Conservation (phyloP, 257 asterid genomes). For the Rhazya stricta region DNA sequence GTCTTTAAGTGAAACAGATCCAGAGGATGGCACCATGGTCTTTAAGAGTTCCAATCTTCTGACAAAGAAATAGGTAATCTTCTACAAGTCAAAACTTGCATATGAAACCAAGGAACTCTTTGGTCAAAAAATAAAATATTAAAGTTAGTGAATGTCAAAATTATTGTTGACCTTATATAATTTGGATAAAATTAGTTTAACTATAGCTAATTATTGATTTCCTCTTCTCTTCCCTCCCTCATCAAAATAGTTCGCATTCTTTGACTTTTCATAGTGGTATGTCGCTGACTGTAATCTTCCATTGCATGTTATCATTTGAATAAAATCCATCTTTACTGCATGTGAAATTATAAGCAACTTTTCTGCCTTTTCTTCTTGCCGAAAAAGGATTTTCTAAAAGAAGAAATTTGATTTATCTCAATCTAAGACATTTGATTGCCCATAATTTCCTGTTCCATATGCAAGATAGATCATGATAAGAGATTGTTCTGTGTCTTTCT, state of each 20-base stretch:
- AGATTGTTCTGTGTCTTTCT: background rate
- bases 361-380: background rate
- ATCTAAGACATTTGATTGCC: background rate
- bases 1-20: constrained; percentile 20
- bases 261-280: too few relatives aligned
- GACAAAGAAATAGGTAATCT: background rate
- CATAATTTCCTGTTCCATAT: background rate
- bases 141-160: background rate
- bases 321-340: background rate
- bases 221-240: too few relatives aligned
- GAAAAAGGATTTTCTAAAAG: background rate
- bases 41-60: background rate
- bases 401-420: background rate
- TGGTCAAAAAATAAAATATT: background rate
- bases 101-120: background rate
- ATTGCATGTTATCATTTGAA: background rate
- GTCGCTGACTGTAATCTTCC: background rate
- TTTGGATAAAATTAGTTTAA: background rate
- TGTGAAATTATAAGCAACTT: background rate
- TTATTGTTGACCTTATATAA: background rate
- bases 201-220: background rate
- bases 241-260: too few relatives aligned
- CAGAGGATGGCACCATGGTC: constrained; percentile 12
- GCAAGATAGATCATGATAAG: background rate
- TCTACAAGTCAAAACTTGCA: background rate